Evolutionary conservation across 1,139 yeast species (phyloP).

Genomic region (Suhomyces kunorum): DNA sequence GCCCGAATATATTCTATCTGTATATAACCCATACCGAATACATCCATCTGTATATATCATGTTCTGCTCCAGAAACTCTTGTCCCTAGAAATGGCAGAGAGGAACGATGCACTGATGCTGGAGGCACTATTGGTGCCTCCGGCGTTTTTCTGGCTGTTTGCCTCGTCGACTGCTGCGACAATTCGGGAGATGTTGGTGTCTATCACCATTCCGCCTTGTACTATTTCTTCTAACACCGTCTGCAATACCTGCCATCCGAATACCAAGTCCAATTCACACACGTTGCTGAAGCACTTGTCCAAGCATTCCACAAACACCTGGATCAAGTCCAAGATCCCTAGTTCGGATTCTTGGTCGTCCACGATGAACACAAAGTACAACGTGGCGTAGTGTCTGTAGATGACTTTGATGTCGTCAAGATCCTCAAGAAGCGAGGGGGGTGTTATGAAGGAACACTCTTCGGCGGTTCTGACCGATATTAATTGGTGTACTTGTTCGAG

Average conservation of each 20-base stretch:
- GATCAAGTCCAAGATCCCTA: constrained; percentile 89
- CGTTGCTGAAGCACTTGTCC: constrained; percentile 90
- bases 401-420: constrained; percentile 79
- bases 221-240: constrained; percentile 86
- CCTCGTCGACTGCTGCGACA: constrained; percentile 75
- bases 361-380: constrained; percentile 92
- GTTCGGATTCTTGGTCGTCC: constrained; percentile 92
- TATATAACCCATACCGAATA: too few species aligned
- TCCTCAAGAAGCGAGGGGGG: constrained; percentile 77
- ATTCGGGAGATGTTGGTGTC: constrained; percentile 85
- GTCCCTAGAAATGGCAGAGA: constrained; percentile 48
- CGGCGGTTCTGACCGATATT: constrained; percentile 65
- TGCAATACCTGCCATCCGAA: constrained; percentile 97
- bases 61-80: constrained; percentile 44
- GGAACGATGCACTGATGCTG: constrained; percentile 30
- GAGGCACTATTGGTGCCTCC: constrained; percentile 14
- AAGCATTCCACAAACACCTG: constrained; percentile 96
- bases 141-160: constrained; percentile 48
- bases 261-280: constrained; percentile 91
- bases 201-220: constrained; percentile 99
- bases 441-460: constrained; percentile 78
- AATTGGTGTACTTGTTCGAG: constrained; percentile 75
- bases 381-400: constrained; percentile 93
- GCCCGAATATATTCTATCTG: constrained; percentile 2
- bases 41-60: constrained; percentile 2